Percentiles rank a stretch among this genome's conserved stretches.
phyloP scores from a whole-genome alignment of 1,284 basidiomycete genomes.

The Rhodotorula sp. region DNA sequence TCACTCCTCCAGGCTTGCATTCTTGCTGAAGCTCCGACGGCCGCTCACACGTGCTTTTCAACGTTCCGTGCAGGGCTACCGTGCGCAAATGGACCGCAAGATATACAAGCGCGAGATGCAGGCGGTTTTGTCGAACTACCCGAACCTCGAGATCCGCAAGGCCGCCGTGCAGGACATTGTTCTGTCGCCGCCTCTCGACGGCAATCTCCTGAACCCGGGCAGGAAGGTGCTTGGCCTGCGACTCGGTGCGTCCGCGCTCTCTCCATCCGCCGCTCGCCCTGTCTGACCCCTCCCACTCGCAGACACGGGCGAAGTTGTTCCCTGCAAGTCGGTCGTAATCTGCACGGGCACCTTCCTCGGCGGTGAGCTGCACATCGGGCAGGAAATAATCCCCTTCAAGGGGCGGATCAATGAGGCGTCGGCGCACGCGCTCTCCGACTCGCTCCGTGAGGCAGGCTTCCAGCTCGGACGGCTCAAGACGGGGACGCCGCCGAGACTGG shows the following conservation, averaged over 20 bases:
- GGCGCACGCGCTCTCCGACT: conserved; percentile 67
- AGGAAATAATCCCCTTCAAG: conserved; percentile 67
- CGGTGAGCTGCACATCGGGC: conserved; percentile 82
- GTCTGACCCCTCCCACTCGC: neutral
- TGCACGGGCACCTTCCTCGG: conserved; percentile 89
- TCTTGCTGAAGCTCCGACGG: neutral
- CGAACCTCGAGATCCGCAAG: conserved; percentile 68
- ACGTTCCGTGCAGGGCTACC: conserved; percentile 64
- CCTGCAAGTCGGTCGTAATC: conserved; percentile 76
- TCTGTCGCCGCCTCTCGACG: conserved; percentile 55
- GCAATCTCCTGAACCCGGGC: conserved; percentile 41
- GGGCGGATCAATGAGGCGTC: conserved; percentile 64
- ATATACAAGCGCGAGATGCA: conserved; percentile 83
- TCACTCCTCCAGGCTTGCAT: neutral
- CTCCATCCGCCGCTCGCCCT: no score
- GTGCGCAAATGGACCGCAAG: conserved; percentile 82
- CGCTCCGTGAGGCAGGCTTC: conserved; percentile 73
- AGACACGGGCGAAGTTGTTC: conserved; percentile 75
- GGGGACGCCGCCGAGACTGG: conserved; percentile 80
- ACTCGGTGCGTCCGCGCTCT: conserved; percentile 60
- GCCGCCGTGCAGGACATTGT: conserved; percentile 79
- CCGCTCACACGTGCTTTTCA: no score
- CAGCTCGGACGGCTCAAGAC: conserved; percentile 80
- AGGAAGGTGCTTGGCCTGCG: conserved; percentile 67
- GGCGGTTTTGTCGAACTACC: conserved; percentile 63